These are phyloP conservation scores for Suillus brevipes DNA, from an alignment of 768 basidiomycete genomes.

Conservation along the genomic window DNA sequence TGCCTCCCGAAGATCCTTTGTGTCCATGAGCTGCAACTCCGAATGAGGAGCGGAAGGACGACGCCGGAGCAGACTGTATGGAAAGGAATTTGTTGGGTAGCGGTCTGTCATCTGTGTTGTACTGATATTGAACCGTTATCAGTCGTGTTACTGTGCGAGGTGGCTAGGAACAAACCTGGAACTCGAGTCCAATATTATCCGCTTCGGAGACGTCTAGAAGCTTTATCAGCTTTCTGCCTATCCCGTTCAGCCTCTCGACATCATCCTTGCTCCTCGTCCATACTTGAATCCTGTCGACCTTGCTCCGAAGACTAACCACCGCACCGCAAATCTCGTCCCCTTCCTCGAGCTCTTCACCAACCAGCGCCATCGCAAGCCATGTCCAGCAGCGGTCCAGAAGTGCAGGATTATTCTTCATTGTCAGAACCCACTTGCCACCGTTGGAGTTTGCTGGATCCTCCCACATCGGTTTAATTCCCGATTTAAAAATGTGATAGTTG, in stretches of 20 bases:
- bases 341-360: slow-evolving; percentile 72
- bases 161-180: slow-evolving; percentile 60
- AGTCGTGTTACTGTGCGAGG: slow-evolving; percentile 3
- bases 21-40: slow-evolving; percentile 33
- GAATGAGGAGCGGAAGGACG: slow-evolving; percentile 70
- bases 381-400: slow-evolving; percentile 87
- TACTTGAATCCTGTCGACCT: slow-evolving; percentile 87
- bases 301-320: slow-evolving; percentile 83
- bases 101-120: slow-evolving; percentile 86
- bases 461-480: slow-evolving; percentile 96
- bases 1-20: slow-evolving; percentile 23
- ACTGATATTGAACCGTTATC: slow-evolving; percentile 41
- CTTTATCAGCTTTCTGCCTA: slow-evolving; percentile 82
- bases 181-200: slow-evolving; percentile 84
- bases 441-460: slow-evolving; percentile 90
- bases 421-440: slow-evolving; percentile 94
- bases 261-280: slow-evolving; percentile 90
- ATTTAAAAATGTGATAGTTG: slow-evolving; percentile 95
- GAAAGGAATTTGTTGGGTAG: slow-evolving; percentile 79
- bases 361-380: slow-evolving; percentile 88
- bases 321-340: slow-evolving; percentile 80
- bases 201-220: slow-evolving; percentile 81
- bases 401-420: slow-evolving; percentile 81
- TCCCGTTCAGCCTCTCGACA: slow-evolving; percentile 78
- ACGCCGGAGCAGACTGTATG: slow-evolving; percentile 68